A percentile compares a stretch with the other conserved stretches of the same genome.
Evolutionary conservation across 2,329 filamentous ascomycete species (phyloP).

Genomic region (Helicocarpus griseus): DNA sequence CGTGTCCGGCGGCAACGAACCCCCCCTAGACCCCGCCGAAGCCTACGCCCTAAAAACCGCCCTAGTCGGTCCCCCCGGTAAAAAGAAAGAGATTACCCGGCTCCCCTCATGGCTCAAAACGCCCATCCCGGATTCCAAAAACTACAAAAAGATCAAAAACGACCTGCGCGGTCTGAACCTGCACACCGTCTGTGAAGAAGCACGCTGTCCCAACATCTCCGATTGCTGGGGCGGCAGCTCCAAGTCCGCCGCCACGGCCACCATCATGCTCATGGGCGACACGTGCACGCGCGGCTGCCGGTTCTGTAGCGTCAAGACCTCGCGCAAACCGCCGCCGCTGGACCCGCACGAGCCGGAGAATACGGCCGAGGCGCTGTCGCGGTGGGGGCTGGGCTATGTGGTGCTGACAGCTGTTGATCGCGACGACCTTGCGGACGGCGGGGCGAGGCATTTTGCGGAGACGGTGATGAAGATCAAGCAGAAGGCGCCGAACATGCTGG

Average conservation of each 20-base stretch:
- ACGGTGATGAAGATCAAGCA: slow-evolving; percentile 90
- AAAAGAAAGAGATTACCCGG: slow-evolving; percentile 58
- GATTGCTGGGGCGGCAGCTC: slow-evolving; percentile 93
- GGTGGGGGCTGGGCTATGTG: slow-evolving; percentile 94
- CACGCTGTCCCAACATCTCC: slow-evolving; percentile 90
- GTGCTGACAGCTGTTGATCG: slow-evolving; percentile 90
- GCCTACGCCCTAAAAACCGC: slow-evolving; percentile 53
- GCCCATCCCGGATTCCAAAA: slow-evolving; percentile 73
- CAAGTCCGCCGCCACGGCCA: slow-evolving; percentile 86
- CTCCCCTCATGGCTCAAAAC: slow-evolving; percentile 95
- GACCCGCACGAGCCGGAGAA: slow-evolving; percentile 96
- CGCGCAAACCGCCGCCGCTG: slow-evolving; percentile 62
- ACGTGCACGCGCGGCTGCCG: slow-evolving; percentile 93
- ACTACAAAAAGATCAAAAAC: slow-evolving; percentile 91
- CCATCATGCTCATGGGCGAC: slow-evolving; percentile 99
- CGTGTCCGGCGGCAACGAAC: slow-evolving; percentile 39
- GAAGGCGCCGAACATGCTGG: slow-evolving; percentile 44
- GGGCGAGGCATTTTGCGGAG: slow-evolving; percentile 81
- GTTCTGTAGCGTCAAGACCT: slow-evolving; percentile 96
- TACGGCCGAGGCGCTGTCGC: slow-evolving; percentile 80
- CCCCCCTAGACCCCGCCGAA: slow-evolving; percentile 37
- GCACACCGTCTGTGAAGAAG: slow-evolving; percentile 96
- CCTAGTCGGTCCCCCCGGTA: slow-evolving; percentile 50
- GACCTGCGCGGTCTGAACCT: slow-evolving; percentile 82
- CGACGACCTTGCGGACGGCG: slow-evolving; percentile 83